Conservation (phyloP, 2,329 filamentous ascomycete species). For the Aspergillus terreus region DNA sequence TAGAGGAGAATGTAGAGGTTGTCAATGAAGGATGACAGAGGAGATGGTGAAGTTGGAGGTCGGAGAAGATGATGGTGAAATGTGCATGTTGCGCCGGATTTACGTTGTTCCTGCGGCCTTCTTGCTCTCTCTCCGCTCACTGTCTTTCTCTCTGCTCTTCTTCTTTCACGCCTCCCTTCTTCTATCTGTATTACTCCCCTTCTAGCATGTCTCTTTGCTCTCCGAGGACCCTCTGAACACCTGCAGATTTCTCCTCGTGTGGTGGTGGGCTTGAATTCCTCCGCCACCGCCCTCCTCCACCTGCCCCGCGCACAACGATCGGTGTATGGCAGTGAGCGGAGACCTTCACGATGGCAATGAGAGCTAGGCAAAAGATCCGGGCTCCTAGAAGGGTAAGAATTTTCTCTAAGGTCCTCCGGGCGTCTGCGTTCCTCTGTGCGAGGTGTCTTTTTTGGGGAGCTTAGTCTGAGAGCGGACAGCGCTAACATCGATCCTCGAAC, state of each 20-base stretch:
- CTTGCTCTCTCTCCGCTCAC: conserved; percentile 13
- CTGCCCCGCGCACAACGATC: conserved; percentile 12
- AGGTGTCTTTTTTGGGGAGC: neutral
- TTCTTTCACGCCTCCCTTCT: neutral
- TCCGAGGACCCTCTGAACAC: too few species aligned
- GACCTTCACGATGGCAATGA: conserved; percentile 46
- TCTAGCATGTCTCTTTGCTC: neutral
- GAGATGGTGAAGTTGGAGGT: conserved; percentile 1
- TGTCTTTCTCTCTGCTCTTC: neutral
- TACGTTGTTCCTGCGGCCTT: conserved; percentile 22
- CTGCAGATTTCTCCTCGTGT: too few species aligned
- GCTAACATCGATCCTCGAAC: conserved; percentile 2
- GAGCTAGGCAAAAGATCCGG: conserved; percentile 61
- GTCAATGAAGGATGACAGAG: neutral
- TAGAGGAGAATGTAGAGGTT: neutral
- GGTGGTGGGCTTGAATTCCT: neutral
- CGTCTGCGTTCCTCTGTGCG: neutral
- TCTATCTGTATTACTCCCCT: neutral
- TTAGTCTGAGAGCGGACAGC: neutral
- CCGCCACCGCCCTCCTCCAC: neutral
- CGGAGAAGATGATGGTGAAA: conserved; percentile 2
- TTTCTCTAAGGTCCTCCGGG: neutral
- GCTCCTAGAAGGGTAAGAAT: conserved; percentile 63
- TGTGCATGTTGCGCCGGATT: conserved; percentile 22
- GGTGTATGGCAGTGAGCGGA: conserved; percentile 9